Conservation (phyloP, 2,329 filamentous ascomycete genomes). For the Xylaria sp. region DNA sequence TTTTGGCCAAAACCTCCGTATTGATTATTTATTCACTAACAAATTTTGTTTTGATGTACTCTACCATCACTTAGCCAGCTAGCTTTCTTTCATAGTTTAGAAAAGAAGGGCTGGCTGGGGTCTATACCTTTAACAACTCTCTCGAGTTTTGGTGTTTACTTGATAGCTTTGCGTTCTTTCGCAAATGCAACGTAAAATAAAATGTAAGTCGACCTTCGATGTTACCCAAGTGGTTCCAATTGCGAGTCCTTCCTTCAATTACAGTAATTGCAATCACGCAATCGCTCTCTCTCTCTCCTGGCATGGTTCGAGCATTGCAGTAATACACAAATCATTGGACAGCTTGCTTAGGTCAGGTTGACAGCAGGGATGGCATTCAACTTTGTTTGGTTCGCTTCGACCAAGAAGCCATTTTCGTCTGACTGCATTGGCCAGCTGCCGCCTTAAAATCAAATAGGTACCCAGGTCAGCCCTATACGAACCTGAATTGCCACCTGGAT, state of each 20-base stretch:
- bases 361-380: background rate
- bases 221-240: too few relatives aligned
- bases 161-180: too few relatives aligned
- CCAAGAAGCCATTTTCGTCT: slow-evolving; percentile 2
- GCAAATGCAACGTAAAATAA: too few relatives aligned
- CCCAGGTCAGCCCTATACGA: slow-evolving; percentile 17
- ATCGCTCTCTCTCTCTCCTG: background rate
- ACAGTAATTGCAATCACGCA: background rate
- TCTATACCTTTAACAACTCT: too few relatives aligned
- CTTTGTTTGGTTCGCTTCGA: slow-evolving; percentile 29
- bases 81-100: too few relatives aligned
- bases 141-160: too few relatives aligned
- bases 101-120: too few relatives aligned
- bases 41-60: too few relatives aligned
- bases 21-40: too few relatives aligned
- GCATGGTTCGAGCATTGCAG: background rate
- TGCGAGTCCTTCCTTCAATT: background rate
- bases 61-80: too few relatives aligned
- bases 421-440: slow-evolving; percentile 18
- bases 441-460: slow-evolving; percentile 24
- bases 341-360: background rate
- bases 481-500: slow-evolving; percentile 29
- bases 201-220: too few relatives aligned
- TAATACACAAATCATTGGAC: slow-evolving; percentile 7
- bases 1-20: too few relatives aligned